Conservation (phyloP, 2,329 filamentous ascomycete species). For the Raffaelea albimanens region DNA sequence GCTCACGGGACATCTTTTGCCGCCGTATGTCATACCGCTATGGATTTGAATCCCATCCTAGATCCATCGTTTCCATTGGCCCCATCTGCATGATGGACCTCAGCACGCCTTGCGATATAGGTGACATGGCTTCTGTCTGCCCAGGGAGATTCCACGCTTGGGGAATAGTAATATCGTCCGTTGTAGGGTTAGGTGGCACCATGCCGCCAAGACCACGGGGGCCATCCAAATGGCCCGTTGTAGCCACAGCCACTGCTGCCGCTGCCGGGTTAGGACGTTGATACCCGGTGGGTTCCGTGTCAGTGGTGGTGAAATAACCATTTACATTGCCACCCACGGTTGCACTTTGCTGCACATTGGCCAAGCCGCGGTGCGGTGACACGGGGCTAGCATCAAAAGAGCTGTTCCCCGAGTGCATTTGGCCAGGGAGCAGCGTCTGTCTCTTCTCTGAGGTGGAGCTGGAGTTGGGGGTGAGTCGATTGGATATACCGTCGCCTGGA, state of each 20-base stretch:
- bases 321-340: slow-evolving; percentile 26
- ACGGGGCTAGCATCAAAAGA: slow-evolving; percentile 46
- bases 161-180: slow-evolving; percentile 29
- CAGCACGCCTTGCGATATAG: slow-evolving; percentile 47
- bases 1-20: too few species aligned
- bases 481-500: slow-evolving; percentile 39
- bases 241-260: neutral
- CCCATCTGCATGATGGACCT: slow-evolving; percentile 49
- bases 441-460: slow-evolving; percentile 37
- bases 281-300: slow-evolving; percentile 17
- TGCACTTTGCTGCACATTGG: too few species aligned
- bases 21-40: neutral
- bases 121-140: slow-evolving; percentile 39
- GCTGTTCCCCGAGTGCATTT: slow-evolving; percentile 19
- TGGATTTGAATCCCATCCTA: slow-evolving; percentile 31
- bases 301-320: slow-evolving; percentile 28
- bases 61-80: slow-evolving; percentile 52
- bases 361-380: slow-evolving; percentile 18
- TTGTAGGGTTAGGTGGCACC: slow-evolving; percentile 21
- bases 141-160: slow-evolving; percentile 33
- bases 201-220: slow-evolving; percentile 3
- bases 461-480: slow-evolving; percentile 51
- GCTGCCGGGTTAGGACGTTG: neutral
- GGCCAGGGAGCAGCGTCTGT: slow-evolving; percentile 13
- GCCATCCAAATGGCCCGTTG: neutral